Evolutionary conservation across 768 basidiomycete genomes (phyloP).

Genomic region (Heimioporus sp.): DNA sequence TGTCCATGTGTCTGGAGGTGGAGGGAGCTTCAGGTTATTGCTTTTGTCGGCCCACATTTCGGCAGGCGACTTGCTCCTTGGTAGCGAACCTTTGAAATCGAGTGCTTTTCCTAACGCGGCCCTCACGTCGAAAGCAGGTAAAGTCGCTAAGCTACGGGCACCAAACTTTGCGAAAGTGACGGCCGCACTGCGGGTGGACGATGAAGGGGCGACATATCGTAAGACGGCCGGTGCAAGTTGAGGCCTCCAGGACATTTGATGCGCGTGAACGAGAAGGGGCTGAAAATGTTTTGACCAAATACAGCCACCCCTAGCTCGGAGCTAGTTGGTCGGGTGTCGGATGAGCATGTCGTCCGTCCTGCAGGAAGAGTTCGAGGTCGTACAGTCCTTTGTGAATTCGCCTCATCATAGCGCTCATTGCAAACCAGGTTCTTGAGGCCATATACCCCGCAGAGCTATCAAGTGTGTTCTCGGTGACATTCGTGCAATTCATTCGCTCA

Average conservation of each 20-base stretch:
- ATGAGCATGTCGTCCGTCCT: slow-evolving; percentile 58
- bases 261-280: not conserved
- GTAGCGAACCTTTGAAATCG: slow-evolving; percentile 8
- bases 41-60: slow-evolving; percentile 35
- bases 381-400: slow-evolving; percentile 8
- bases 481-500: slow-evolving; percentile 41
- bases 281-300: slow-evolving; percentile 14
- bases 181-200: not conserved
- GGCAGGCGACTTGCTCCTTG: slow-evolving; percentile 29
- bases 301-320: slow-evolving; percentile 15
- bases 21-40: slow-evolving; percentile 20
- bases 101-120: slow-evolving; percentile 16
- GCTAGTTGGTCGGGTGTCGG: slow-evolving; percentile 25
- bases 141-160: slow-evolving; percentile 9
- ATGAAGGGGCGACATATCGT: slow-evolving; percentile 6
- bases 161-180: not conserved
- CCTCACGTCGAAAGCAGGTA: slow-evolving; percentile 11
- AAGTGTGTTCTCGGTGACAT: slow-evolving; percentile 60
- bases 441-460: slow-evolving; percentile 94
- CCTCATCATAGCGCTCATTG: slow-evolving; percentile 7
- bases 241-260: slow-evolving; percentile 20
- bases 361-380: slow-evolving; percentile 89
- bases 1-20: slow-evolving; percentile 52
- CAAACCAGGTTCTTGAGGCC: slow-evolving; percentile 79
- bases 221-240: slow-evolving; percentile 12